Percentiles rank a stretch among this genome's conserved stretches.
These are phyloP conservation scores for Aleurites moluccanus DNA, from an alignment of 441 rosid genomes.

Conservation along the genomic window DNA sequence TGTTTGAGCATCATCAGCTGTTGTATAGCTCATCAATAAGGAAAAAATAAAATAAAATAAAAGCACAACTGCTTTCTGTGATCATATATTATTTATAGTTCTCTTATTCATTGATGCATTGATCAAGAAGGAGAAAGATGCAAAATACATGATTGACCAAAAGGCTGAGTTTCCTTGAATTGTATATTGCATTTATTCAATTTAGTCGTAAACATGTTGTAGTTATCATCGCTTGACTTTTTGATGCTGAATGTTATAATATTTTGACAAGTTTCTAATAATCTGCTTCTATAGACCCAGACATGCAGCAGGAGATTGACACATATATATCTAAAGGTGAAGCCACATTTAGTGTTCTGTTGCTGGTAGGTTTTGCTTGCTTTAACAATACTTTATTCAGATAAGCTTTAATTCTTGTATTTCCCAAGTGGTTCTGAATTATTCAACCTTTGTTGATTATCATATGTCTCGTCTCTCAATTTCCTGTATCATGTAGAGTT, in stretches of 20 bases:
- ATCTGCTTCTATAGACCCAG: slow-evolving; percentile 52
- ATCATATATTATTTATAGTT: not conserved
- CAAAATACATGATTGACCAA: not conserved
- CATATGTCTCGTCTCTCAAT: not conserved
- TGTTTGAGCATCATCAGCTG: not conserved
- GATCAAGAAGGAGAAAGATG: not conserved
- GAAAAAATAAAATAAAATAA: not conserved
- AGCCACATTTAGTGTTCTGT: slow-evolving; percentile 62
- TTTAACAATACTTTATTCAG: slow-evolving; percentile 4
- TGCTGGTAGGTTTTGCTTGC: slow-evolving; percentile 56
- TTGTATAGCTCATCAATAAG: not conserved
- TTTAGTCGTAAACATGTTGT: not conserved
- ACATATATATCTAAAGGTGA: slow-evolving; percentile 53
- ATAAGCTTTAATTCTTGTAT: not conserved
- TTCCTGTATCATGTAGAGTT: not conserved
- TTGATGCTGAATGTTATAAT: slow-evolving; percentile 1
- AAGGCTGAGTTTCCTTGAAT: not conserved
- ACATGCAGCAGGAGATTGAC: slow-evolving; percentile 79
- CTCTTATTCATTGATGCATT: not conserved
- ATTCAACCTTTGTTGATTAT: not conserved
- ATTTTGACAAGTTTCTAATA: slow-evolving; percentile 22
- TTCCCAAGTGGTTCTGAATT: not conserved
- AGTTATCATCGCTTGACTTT: slow-evolving; percentile 3
- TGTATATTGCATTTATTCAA: not conserved
- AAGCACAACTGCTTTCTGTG: not conserved